Evolutionary conservation across 2,329 filamentous ascomycete genomes (phyloP).

Genomic region (Cladosporium halotolerans): DNA sequence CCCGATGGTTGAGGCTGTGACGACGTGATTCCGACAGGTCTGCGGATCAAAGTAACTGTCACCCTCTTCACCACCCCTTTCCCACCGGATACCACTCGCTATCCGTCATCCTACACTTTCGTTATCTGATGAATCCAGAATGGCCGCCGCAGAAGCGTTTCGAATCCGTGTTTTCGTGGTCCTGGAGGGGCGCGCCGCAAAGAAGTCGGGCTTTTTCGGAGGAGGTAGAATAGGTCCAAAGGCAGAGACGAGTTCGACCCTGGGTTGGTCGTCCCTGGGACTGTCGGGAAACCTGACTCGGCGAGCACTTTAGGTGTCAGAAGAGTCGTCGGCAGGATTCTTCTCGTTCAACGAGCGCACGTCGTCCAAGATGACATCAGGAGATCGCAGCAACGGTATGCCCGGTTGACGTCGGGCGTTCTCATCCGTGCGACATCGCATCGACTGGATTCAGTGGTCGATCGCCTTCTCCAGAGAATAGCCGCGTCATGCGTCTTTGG

Average conservation of each 20-base stretch:
- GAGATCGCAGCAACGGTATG: background rate
- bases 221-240: background rate
- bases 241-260: conserved; percentile 1
- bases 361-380: background rate
- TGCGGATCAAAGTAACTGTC: background rate
- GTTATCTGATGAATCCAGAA: background rate
- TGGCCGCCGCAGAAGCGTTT: background rate
- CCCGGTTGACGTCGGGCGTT: background rate
- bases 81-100: background rate
- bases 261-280: background rate
- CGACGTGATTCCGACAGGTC: background rate
- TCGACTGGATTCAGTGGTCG: background rate
- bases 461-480: background rate
- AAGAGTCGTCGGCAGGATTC: background rate
- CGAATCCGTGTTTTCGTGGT: background rate
- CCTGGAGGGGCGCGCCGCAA: background rate
- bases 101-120: background rate
- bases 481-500: background rate
- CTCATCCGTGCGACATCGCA: background rate
- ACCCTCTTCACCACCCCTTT: background rate
- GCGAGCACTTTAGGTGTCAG: background rate
- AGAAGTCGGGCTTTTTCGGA: background rate
- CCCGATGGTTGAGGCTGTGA: background rate
- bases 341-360: background rate
- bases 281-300: background rate